phyloP scores from a whole-genome alignment of 2,329 filamentous ascomycete species.

The Stachybotrys echinatus region DNA sequence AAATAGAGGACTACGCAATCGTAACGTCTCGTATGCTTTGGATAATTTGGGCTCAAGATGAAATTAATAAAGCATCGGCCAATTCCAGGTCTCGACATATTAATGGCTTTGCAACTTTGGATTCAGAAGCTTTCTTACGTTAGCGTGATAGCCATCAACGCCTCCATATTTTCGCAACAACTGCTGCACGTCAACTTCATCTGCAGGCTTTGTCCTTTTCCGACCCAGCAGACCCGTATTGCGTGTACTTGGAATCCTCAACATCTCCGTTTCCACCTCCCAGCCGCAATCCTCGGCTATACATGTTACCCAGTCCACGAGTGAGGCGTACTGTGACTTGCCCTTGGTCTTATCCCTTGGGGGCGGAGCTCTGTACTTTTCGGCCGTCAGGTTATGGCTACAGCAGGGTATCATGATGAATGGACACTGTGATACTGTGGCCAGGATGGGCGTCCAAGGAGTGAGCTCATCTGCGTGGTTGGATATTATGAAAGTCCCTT shows the following conservation, averaged over 20 bases:
- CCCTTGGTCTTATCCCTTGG: conserved; percentile 44
- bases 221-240: conserved; percentile 79
- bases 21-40: conserved; percentile 61
- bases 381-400: conserved; percentile 78
- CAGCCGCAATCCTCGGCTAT: conserved; percentile 71
- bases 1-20: conserved; percentile 62
- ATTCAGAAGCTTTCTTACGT: conserved; percentile 57
- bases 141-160: conserved; percentile 53
- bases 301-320: conserved; percentile 71
- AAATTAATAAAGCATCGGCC: conserved; percentile 73
- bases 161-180: conserved; percentile 49
- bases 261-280: conserved; percentile 72
- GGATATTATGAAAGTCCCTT: conserved; percentile 84
- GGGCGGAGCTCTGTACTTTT: conserved; percentile 61
- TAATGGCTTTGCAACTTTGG: conserved; percentile 8
- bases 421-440: conserved; percentile 66
- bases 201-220: conserved; percentile 9
- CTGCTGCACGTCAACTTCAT: conserved; percentile 32
- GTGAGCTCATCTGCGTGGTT: conserved; percentile 98
- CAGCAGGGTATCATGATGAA: conserved; percentile 96
- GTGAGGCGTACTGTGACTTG: conserved; percentile 72
- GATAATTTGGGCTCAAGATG: conserved; percentile 61
- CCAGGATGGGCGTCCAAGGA: conserved; percentile 89
- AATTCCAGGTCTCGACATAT: conserved; percentile 57
- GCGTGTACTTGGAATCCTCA: conserved; percentile 87